phyloP scores from a whole-genome alignment of 257 asterid genomes.

The Euphrasia confusa region DNA sequence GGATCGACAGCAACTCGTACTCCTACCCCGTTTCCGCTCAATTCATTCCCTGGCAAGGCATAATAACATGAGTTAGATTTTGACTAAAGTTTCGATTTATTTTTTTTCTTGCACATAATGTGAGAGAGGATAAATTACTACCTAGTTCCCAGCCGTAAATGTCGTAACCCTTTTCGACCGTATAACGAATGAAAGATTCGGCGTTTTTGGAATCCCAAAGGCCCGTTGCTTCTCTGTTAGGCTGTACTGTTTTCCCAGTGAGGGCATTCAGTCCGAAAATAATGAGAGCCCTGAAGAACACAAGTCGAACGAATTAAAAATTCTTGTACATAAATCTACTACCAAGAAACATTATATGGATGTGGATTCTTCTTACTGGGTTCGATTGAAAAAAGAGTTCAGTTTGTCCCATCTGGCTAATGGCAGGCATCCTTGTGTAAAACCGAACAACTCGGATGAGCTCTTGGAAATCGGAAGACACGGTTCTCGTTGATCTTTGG shows the following conservation, averaged over 20 bases:
- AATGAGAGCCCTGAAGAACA: conserved; percentile 6
- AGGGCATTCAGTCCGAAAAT: conserved; percentile 70
- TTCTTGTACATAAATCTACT: not conserved
- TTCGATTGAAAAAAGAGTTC: conserved; percentile 51
- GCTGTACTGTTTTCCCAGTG: conserved; percentile 38
- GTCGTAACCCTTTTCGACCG: conserved; percentile 47
- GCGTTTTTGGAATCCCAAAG: conserved; percentile 64
- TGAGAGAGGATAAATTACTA: not conserved
- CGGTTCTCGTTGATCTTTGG: conserved; percentile 42
- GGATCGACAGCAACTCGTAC: conserved; percentile 38
- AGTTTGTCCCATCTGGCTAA: conserved; percentile 81
- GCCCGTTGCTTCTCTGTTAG: conserved; percentile 39
- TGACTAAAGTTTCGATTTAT: not conserved
- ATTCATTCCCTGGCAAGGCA: conserved; percentile 52
- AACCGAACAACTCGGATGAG: conserved; percentile 53
- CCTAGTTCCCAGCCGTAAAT: conserved; percentile 67
- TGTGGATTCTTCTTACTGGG: conserved; percentile 40
- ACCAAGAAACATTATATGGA: no score
- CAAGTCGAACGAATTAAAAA: not conserved
- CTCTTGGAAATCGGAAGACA: conserved; percentile 50
- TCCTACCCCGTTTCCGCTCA: conserved; percentile 64
- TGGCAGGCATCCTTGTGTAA: conserved; percentile 68
- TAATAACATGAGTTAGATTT: not conserved
- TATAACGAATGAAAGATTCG: conserved; percentile 50
- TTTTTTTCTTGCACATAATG: no score